Evolutionary conservation across 148 eudicot species (phyloP).

Genomic region (Gaultheria prostrata): DNA sequence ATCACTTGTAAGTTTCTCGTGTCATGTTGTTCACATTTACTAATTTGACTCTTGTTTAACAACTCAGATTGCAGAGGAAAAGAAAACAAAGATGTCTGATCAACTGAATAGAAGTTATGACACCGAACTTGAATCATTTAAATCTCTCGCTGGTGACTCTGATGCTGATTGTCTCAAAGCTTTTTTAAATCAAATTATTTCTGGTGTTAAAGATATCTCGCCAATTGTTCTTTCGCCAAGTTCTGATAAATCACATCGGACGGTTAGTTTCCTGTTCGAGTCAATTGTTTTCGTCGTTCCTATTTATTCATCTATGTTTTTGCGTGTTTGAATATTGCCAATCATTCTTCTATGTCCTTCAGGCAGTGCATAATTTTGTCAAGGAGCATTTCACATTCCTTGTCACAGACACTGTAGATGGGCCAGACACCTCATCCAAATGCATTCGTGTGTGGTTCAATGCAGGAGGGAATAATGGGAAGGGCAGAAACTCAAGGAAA

Average conservation of each 20-base stretch:
- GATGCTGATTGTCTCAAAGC: conserved; percentile 62
- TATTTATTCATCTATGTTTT: conserved; percentile 4
- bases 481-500: conserved; percentile 51
- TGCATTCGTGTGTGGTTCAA: conserved; percentile 85
- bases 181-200: conserved; percentile 55
- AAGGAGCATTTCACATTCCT: conserved; percentile 79
- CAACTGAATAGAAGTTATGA: conserved; percentile 47
- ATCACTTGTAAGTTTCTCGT: conserved; percentile 10
- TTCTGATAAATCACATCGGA: conserved; percentile 80
- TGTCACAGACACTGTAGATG: conserved; percentile 89
- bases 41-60: conserved; percentile 7
- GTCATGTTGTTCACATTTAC: neutral
- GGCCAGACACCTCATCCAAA: conserved; percentile 67
- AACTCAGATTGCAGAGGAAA: conserved; percentile 59
- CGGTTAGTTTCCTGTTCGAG: conserved; percentile 39
- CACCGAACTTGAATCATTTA: conserved; percentile 64
- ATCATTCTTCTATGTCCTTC: conserved; percentile 23
- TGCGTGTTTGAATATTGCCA: neutral
- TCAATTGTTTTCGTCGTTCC: neutral
- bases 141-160: conserved; percentile 63
- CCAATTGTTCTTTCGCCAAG: conserved; percentile 76
- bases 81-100: conserved; percentile 42
- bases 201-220: conserved; percentile 42
- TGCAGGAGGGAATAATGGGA: conserved; percentile 48
- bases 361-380: conserved; percentile 91